Conservation (phyloP, 192 early-diverging fungal genomes). For the Backusella australiensis region DNA sequence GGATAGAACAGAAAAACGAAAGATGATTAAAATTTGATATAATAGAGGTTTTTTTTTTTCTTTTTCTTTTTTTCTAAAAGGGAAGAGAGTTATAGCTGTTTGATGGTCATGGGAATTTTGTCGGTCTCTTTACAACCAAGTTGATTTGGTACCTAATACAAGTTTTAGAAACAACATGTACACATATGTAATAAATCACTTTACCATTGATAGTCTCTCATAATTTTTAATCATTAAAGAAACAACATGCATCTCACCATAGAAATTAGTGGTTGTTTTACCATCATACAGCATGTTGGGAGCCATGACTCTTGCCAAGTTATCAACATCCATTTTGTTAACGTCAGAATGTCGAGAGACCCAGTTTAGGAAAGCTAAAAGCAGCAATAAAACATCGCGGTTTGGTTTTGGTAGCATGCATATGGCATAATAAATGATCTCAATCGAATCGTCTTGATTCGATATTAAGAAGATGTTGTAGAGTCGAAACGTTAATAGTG, state of each 20-base stretch:
- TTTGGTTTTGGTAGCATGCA: constrained; percentile 28
- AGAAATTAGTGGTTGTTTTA: constrained; percentile 39
- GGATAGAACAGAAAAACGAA: background rate
- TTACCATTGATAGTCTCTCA: constrained; percentile 7
- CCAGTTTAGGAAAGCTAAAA: constrained; percentile 20
- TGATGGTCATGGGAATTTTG: background rate
- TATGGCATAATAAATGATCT: constrained; percentile 13
- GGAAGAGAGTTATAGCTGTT: background rate
- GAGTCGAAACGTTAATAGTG: constrained; percentile 11
- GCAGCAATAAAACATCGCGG: constrained; percentile 13
- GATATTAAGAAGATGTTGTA: constrained; percentile 18
- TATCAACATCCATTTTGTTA: constrained; percentile 27
- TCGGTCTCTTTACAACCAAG: background rate
- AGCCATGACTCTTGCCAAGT: constrained; percentile 26
- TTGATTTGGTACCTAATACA: background rate
- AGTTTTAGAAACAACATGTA: background rate
- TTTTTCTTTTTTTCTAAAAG: background rate
- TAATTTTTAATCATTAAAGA: constrained; percentile 21
- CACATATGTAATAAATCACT: background rate
- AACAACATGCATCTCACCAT: constrained; percentile 15
- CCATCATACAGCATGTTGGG: constrained; percentile 33
- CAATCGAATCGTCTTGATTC: background rate
- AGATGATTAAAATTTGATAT: background rate
- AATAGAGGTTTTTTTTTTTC: too few species aligned
- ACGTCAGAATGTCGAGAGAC: constrained; percentile 5